Conservation (phyloP, 441 rosid species). For the Populus hybrid region DNA sequence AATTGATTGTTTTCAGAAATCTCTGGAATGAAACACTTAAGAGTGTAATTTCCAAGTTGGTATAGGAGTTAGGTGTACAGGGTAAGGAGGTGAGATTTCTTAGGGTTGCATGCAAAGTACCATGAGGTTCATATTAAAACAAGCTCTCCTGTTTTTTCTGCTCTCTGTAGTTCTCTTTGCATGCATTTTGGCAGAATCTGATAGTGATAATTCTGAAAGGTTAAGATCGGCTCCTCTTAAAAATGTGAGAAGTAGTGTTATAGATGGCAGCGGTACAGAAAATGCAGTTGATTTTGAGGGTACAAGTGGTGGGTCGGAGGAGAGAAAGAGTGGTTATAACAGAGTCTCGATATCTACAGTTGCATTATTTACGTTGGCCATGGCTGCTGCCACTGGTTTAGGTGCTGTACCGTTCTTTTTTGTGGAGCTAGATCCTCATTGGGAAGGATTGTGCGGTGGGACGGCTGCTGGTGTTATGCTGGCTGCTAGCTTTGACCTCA, state of each 20-base stretch:
- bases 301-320: slow-evolving; percentile 32
- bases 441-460: slow-evolving; percentile 99
- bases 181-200: slow-evolving; percentile 37
- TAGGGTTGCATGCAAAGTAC: slow-evolving; percentile 15
- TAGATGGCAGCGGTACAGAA: slow-evolving; percentile 70
- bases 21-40: not conserved
- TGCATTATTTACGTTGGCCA: slow-evolving; percentile 88
- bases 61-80: not conserved
- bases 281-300: slow-evolving; percentile 40
- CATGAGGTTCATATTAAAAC: slow-evolving; percentile 36
- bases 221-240: slow-evolving; percentile 63
- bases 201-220: slow-evolving; percentile 32
- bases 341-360: slow-evolving; percentile 92
- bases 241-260: slow-evolving; percentile 45
- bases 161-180: slow-evolving; percentile 26
- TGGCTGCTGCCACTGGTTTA: slow-evolving; percentile 98
- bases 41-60: not conserved
- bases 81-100: slow-evolving; percentile 2
- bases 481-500: slow-evolving; percentile 98
- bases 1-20: not conserved
- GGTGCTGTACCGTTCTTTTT: slow-evolving; percentile 99
- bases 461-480: slow-evolving; percentile 99
- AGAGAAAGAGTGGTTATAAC: slow-evolving; percentile 44
- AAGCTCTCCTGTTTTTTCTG: slow-evolving; percentile 22
- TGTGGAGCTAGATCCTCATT: slow-evolving; percentile 88